These are phyloP conservation scores for Amanita pseudoporphyria DNA, from an alignment of 768 basidiomycete species.

Conservation along the genomic window DNA sequence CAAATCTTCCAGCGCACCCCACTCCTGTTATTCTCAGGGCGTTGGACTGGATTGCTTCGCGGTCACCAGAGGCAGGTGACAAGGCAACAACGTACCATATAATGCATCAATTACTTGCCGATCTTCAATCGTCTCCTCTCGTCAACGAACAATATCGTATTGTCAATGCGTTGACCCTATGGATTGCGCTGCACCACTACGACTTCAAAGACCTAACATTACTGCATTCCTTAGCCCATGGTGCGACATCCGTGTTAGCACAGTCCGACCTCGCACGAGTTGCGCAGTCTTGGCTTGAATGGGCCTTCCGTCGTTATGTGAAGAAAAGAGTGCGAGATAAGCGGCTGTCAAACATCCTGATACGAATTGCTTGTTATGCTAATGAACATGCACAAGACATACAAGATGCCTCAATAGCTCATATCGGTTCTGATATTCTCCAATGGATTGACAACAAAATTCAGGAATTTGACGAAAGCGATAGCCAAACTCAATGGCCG, in stretches of 20 bases:
- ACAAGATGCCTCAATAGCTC: slow-evolving; percentile 18
- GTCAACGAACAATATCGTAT: slow-evolving; percentile 79
- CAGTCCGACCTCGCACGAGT: slow-evolving; percentile 59
- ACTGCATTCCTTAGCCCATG: slow-evolving; percentile 59
- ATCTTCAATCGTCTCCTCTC: slow-evolving; percentile 55
- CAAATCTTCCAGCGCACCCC: slow-evolving; percentile 56
- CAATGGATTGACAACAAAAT: slow-evolving; percentile 57
- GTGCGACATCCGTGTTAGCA: slow-evolving; percentile 52
- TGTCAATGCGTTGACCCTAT: slow-evolving; percentile 62
- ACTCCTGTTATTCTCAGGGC: slow-evolving; percentile 42
- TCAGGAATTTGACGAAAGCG: slow-evolving; percentile 26
- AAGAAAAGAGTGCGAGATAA: slow-evolving; percentile 31
- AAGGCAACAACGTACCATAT: slow-evolving; percentile 70
- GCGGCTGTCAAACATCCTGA: slow-evolving; percentile 54
- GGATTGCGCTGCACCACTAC: slow-evolving; percentile 52
- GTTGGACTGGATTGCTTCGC: slow-evolving; percentile 47
- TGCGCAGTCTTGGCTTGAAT: slow-evolving; percentile 71
- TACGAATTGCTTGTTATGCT: slow-evolving; percentile 55
- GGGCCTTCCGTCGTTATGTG: slow-evolving; percentile 55
- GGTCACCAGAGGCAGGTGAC: slow-evolving; percentile 30
- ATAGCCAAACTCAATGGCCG: slow-evolving; percentile 16
- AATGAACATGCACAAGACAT: slow-evolving; percentile 38
- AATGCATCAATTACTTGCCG: slow-evolving; percentile 60
- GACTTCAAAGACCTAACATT: slow-evolving; percentile 51
- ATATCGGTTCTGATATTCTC: slow-evolving; percentile 39